Percentiles rank a stretch among this genome's conserved stretches.
Evolutionary conservation across 129 eudicot species (phyloP).

Genomic region (Sambucus nigra): DNA sequence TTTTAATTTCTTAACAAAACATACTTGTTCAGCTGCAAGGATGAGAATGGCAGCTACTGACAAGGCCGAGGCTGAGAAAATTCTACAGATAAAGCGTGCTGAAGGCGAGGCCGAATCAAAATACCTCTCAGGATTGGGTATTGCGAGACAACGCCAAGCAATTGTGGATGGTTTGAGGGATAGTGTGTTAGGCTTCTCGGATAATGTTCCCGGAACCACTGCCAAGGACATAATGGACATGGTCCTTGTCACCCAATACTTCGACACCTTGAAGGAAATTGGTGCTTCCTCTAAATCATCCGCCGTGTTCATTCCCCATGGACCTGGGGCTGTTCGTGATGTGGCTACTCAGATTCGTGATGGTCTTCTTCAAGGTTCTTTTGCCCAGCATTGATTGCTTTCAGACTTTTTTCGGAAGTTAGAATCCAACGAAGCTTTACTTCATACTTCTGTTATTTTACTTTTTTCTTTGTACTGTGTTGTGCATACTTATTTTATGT

Average conservation of each 20-base stretch:
- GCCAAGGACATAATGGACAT: slow-evolving; percentile 84
- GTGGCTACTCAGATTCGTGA: slow-evolving; percentile 77
- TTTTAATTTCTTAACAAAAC: not conserved
- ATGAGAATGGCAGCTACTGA: slow-evolving; percentile 65
- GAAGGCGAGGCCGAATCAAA: slow-evolving; percentile 87
- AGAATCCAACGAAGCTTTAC: not conserved
- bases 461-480: not conserved
- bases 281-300: slow-evolving; percentile 71
- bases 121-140: slow-evolving; percentile 61
- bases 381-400: not conserved
- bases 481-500: too few relatives aligned
- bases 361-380: slow-evolving; percentile 57
- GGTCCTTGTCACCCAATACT: slow-evolving; percentile 76
- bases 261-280: slow-evolving; percentile 77
- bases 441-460: not conserved
- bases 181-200: slow-evolving; percentile 70
- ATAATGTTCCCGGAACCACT: slow-evolving; percentile 63
- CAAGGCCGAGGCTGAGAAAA: slow-evolving; percentile 77
- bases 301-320: slow-evolving; percentile 71
- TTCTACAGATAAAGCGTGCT: slow-evolving; percentile 65
- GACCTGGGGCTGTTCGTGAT: slow-evolving; percentile 76
- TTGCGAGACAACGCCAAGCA: slow-evolving; percentile 78
- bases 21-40: slow-evolving; percentile 50
- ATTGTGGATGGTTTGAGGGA: slow-evolving; percentile 79
- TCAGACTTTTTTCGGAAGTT: not conserved